Percentiles rank a stretch among this genome's conserved stretches.
These are phyloP conservation scores for Tylopilus sp. DNA, from an alignment of 768 basidiomycete genomes.

Conservation along the genomic window DNA sequence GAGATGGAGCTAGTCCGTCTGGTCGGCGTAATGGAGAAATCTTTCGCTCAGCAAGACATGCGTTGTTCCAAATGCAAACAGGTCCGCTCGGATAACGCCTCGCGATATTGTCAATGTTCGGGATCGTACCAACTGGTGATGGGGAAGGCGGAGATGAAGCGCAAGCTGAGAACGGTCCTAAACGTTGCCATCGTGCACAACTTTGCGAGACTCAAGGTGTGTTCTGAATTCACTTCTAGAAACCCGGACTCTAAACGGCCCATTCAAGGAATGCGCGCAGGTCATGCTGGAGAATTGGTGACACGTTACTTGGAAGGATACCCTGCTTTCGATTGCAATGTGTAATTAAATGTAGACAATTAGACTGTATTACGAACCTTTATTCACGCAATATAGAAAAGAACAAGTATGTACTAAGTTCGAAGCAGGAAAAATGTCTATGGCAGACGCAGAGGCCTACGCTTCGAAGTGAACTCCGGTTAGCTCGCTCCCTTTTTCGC, in stretches of 20 bases:
- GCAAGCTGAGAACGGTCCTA: slow-evolving; percentile 75
- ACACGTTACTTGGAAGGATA: not conserved
- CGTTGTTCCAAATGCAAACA: slow-evolving; percentile 87
- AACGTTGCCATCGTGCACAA: slow-evolving; percentile 79
- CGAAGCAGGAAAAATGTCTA: too few relatives aligned
- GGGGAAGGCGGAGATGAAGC: slow-evolving; percentile 66
- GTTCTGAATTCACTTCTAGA: slow-evolving; percentile 11
- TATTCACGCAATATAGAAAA: too few relatives aligned
- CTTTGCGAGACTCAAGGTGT: slow-evolving; percentile 63
- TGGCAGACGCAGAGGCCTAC: too few relatives aligned
- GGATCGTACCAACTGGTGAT: slow-evolving; percentile 75
- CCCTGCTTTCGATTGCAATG: not conserved
- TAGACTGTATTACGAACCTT: not conserved
- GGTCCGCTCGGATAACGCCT: slow-evolving; percentile 85
- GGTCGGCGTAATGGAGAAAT: slow-evolving; percentile 64
- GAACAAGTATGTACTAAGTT: too few relatives aligned
- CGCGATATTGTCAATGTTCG: slow-evolving; percentile 83
- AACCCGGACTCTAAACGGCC: not conserved
- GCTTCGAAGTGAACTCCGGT: too few relatives aligned
- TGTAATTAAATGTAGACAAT: slow-evolving; percentile 1
- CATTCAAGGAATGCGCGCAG: slow-evolving; percentile 38
- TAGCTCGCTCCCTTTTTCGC: too few relatives aligned
- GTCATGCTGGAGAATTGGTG: slow-evolving; percentile 38
- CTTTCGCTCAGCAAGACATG: slow-evolving; percentile 87
- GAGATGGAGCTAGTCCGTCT: slow-evolving; percentile 83